Conservation (phyloP, 1,284 basidiomycete species). For the Ganoderma multipileum region DNA sequence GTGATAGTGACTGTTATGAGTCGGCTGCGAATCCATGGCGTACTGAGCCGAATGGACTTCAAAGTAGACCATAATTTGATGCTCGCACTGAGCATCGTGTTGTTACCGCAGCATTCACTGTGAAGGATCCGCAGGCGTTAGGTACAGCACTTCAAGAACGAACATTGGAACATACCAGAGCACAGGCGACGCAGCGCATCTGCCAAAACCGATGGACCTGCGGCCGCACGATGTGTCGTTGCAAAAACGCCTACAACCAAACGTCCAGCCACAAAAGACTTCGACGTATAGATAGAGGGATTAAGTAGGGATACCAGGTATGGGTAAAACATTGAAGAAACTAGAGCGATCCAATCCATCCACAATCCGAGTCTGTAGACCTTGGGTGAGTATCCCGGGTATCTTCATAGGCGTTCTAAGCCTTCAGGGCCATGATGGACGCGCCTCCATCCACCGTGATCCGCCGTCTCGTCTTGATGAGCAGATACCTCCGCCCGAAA, state of each 20-base stretch:
- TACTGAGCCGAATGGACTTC: background rate
- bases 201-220: background rate
- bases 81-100: background rate
- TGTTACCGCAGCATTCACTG: background rate
- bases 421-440: constrained; percentile 49
- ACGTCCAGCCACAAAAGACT: background rate
- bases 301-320: background rate
- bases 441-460: constrained; percentile 65
- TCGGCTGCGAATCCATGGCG: background rate
- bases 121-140: background rate
- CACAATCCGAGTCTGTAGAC: background rate
- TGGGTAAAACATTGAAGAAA: background rate
- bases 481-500: constrained; percentile 58
- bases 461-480: constrained; percentile 62
- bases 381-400: background rate
- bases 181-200: background rate
- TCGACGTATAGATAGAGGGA: background rate
- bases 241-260: background rate
- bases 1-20: background rate
- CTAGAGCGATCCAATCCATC: background rate
- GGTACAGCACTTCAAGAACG: background rate
- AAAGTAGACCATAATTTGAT: background rate
- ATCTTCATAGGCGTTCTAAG: background rate
- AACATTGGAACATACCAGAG: background rate
- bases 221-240: background rate